Base-by-base conservation (phyloP, 1,284 basidiomycete species). In the Volvariella surrecta region DNA sequence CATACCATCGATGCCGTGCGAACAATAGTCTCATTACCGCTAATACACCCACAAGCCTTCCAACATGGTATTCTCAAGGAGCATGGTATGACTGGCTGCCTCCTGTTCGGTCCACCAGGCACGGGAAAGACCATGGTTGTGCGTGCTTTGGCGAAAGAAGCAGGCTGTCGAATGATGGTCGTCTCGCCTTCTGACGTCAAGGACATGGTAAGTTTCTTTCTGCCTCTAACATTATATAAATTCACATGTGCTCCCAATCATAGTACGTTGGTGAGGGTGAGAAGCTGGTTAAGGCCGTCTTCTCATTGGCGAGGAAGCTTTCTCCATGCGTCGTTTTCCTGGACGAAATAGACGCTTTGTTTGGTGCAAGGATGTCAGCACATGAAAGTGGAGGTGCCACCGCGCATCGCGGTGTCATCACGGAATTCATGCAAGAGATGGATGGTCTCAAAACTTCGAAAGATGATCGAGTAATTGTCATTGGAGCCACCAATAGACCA, bases 401-500 rank as follows among this genome's bases (percentile, higher is more conserved):
- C 60, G 92, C 86, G 21, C 92, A 90, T 62, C 77, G 88, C 50
- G 82, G 84, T 19, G 77, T 89, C 43, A 82, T 92, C 55, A 88
- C 89, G 16, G 93, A 97, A 59, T 94, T 98, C 60, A 97, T 98
- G 94, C 93, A 97, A 59, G 93, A 96, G 59, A 97, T 98, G 93
- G 94, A 98, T 56, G 94, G 94, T 2, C 64, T 95, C 45, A 89
- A 79, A 56, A 77, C 83, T 6, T 83, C 79, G 21, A 76, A 74
- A 55, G 89, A 90, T 52, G 82, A 83, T 56, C 85, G 79, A 49
- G 82, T 97, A 42, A 85, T 96, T 40, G 86, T 98, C 39, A 92
- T 98, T 47, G 94, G 94, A 24, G 94, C 94, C 2, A 97, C 94
- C 1, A 98, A 98, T 60, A 66, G 87, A 50, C 87, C 87, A 1